These are phyloP conservation scores for Elongisporangium prolatum DNA, from an alignment of 352 stramenopile species.

Conservation along the genomic window DNA sequence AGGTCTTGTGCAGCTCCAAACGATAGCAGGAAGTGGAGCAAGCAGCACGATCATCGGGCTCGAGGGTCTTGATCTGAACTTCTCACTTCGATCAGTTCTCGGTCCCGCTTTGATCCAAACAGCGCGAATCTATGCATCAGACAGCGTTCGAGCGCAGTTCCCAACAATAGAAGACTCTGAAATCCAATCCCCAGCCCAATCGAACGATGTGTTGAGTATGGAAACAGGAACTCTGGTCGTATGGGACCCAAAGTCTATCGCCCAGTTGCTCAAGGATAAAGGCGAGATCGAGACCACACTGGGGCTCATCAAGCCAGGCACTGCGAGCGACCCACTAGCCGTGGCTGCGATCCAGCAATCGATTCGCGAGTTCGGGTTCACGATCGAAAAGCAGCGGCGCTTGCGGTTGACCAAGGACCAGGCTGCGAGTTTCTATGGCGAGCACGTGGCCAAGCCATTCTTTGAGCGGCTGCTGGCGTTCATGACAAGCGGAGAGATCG, in stretches of 20 bases:
- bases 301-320: conserved; percentile 62
- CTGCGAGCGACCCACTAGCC: conserved; percentile 18
- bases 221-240: conserved; percentile 42
- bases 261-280: conserved; percentile 11
- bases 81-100: conserved; percentile 28
- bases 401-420: conserved; percentile 37
- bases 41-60: conserved; percentile 21
- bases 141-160: conserved; percentile 38
- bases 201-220: conserved; percentile 26
- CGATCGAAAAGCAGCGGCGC: conserved; percentile 30
- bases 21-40: background rate
- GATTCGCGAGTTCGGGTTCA: conserved; percentile 46
- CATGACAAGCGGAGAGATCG: conserved; percentile 68
- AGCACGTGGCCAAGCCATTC: conserved; percentile 59
- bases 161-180: background rate
- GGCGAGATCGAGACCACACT: conserved; percentile 30
- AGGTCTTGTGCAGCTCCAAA: conserved; percentile 4
- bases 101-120: conserved; percentile 27
- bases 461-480: conserved; percentile 49
- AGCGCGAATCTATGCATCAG: conserved; percentile 38
- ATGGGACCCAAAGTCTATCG: conserved; percentile 8
- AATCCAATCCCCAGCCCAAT: background rate
- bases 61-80: conserved; percentile 36
- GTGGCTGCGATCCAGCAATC: conserved; percentile 30
- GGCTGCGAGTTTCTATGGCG: conserved; percentile 52